Evolutionary conservation across 2,329 filamentous ascomycete genomes (phyloP).

Genomic region (Parastagonospora avenae): DNA sequence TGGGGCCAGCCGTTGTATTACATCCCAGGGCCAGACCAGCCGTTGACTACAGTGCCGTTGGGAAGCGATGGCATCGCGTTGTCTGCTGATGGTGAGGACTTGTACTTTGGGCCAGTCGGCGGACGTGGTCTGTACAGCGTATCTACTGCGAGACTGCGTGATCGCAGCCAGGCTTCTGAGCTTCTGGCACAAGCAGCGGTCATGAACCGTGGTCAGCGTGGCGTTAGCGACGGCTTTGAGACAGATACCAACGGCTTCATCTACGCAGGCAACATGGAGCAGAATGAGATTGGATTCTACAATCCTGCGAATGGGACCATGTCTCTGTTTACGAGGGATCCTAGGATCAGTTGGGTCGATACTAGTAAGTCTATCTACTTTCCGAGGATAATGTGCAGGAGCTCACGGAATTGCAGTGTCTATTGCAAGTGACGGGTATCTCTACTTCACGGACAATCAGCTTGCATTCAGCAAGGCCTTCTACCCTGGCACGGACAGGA

Average conservation of each 20-base stretch:
- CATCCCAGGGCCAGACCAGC: slow-evolving; percentile 40
- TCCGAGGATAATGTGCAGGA: neutral
- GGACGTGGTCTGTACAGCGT: slow-evolving; percentile 53
- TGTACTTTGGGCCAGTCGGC: slow-evolving; percentile 55
- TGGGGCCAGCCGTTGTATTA: slow-evolving; percentile 57
- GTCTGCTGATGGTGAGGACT: slow-evolving; percentile 53
- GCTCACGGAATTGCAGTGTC: slow-evolving; percentile 33
- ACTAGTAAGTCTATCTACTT: slow-evolving; percentile 40
- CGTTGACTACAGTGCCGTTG: slow-evolving; percentile 48
- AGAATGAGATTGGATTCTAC: slow-evolving; percentile 48
- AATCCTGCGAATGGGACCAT: slow-evolving; percentile 53
- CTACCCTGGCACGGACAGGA: slow-evolving; percentile 51
- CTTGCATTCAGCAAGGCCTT: slow-evolving; percentile 45
- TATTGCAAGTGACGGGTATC: slow-evolving; percentile 53
- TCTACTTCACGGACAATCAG: slow-evolving; percentile 62
- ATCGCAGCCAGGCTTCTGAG: slow-evolving; percentile 47
- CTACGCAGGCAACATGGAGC: slow-evolving; percentile 58
- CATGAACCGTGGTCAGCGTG: slow-evolving; percentile 53
- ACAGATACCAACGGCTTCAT: slow-evolving; percentile 57
- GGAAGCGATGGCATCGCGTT: slow-evolving; percentile 59
- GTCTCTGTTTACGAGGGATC: slow-evolving; percentile 52
- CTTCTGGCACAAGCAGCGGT: slow-evolving; percentile 52
- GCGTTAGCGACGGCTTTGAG: slow-evolving; percentile 59
- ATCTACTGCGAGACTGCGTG: slow-evolving; percentile 52
- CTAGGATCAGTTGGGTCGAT: slow-evolving; percentile 57